phyloP scores from a whole-genome alignment of 2,329 filamentous ascomycete species.

The Aureobasidium sp. region DNA sequence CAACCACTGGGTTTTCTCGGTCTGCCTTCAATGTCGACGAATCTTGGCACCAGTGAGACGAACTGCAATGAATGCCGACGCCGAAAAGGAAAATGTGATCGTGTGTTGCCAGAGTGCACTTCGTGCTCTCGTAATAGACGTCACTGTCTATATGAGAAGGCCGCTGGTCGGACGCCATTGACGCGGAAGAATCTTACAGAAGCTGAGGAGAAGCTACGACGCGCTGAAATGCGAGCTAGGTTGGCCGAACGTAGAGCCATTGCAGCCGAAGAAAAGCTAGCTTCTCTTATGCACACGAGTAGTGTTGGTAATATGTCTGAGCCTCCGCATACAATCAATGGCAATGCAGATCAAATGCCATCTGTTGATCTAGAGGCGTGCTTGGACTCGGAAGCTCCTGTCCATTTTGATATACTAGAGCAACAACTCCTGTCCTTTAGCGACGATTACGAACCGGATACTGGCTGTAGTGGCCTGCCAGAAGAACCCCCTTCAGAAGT shows the following conservation, averaged over 20 bases:
- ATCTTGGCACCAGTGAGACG: neutral
- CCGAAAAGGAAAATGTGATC: conserved; percentile 25
- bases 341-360: neutral
- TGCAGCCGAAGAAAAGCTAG: conserved; percentile 19
- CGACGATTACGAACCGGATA: neutral
- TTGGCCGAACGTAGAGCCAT: conserved; percentile 21
- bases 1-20: neutral
- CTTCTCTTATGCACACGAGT: conserved; percentile 5
- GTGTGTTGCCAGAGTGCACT: conserved; percentile 33
- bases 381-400: neutral
- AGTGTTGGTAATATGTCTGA: conserved; percentile 8
- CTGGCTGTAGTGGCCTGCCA: conserved; percentile 10
- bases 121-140: conserved; percentile 38
- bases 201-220: conserved; percentile 36
- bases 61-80: conserved; percentile 26
- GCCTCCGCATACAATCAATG: neutral
- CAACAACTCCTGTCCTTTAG: neutral
- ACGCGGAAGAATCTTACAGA: conserved; percentile 42
- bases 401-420: neutral
- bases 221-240: conserved; percentile 21
- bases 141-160: conserved; percentile 43
- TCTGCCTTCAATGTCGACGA: neutral
- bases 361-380: neutral
- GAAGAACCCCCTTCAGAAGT: conserved; percentile 22
- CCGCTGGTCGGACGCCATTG: conserved; percentile 40